Conservation (phyloP, 768 basidiomycete genomes). For the Suillus paluster region DNA sequence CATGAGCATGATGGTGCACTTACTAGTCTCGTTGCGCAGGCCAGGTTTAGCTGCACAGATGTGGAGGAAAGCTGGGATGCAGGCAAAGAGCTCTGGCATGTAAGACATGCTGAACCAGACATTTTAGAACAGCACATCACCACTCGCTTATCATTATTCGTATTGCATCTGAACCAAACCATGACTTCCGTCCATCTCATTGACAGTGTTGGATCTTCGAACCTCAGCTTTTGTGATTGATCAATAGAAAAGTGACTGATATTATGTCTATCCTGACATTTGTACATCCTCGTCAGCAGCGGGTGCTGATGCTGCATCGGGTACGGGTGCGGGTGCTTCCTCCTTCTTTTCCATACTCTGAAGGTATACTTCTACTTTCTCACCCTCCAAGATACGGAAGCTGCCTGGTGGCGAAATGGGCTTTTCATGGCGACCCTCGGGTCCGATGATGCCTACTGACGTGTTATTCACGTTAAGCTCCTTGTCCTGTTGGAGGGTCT, state of each 20-base stretch:
- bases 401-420: slow-evolving; percentile 53
- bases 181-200: background rate
- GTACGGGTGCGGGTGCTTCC: slow-evolving; percentile 40
- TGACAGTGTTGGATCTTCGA: background rate
- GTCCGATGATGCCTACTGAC: slow-evolving; percentile 90
- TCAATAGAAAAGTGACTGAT: slow-evolving; percentile 12
- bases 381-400: slow-evolving; percentile 91
- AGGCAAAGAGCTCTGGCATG: slow-evolving; percentile 18
- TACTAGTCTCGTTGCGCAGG: slow-evolving; percentile 70
- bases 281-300: slow-evolving; percentile 78
- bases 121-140: slow-evolving; percentile 22
- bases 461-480: slow-evolving; percentile 93
- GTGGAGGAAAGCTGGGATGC: slow-evolving; percentile 51
- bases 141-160: slow-evolving; percentile 27
- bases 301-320: slow-evolving; percentile 13
- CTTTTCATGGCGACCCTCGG: slow-evolving; percentile 62
- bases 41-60: slow-evolving; percentile 68
- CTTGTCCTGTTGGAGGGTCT: slow-evolving; percentile 98
- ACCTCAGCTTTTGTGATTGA: background rate
- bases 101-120: slow-evolving; percentile 14
- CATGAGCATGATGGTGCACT: slow-evolving; percentile 80
- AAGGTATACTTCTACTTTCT: slow-evolving; percentile 74
- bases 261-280: slow-evolving; percentile 66
- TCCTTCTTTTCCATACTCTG: slow-evolving; percentile 79
- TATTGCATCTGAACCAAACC: slow-evolving; percentile 1